Conservation (phyloP, 345 rosid species). For the Hypericum androsaemum region DNA sequence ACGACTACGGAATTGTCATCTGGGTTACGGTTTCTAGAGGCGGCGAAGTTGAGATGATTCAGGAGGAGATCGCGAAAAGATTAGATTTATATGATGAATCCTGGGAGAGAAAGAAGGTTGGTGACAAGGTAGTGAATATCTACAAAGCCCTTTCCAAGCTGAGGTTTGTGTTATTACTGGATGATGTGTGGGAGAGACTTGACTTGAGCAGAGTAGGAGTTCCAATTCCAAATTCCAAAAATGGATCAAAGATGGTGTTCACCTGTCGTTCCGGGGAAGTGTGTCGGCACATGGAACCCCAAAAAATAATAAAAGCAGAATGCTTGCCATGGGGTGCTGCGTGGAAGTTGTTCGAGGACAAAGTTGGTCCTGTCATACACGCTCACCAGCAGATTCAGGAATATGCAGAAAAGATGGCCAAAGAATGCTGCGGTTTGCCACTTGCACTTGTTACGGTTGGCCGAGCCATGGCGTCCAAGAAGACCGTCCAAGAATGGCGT, state of each 20-base stretch:
- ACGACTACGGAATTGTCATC: conserved; percentile 7
- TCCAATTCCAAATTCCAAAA: conserved; percentile 6
- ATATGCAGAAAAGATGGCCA: conserved; percentile 10
- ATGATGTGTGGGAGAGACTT: conserved; percentile 11
- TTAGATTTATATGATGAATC: conserved; percentile 1
- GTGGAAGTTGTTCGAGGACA: conserved; percentile 14
- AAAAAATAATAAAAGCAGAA: conserved; percentile 6
- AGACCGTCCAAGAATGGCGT: background rate
- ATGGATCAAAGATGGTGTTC: conserved; percentile 16
- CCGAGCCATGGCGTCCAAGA: conserved; percentile 12
- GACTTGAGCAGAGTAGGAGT: conserved; percentile 11
- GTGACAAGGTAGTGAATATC: background rate
- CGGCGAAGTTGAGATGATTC: background rate
- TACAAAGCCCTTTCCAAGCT: conserved; percentile 1
- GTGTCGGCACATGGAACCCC: conserved; percentile 18
- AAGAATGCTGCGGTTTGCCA: conserved; percentile 16
- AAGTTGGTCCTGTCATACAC: conserved; percentile 10
- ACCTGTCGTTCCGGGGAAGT: conserved; percentile 18
- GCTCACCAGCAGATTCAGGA: conserved; percentile 6
- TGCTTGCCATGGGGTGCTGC: conserved; percentile 9
- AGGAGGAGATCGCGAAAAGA: background rate
- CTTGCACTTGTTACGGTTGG: conserved; percentile 14
- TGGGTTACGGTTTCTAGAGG: conserved; percentile 15
- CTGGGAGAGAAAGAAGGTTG: background rate
- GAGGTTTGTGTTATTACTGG: conserved; percentile 18